phyloP scores from a whole-genome alignment of 75 land plant species.

The Pinus tabuliformis region DNA sequence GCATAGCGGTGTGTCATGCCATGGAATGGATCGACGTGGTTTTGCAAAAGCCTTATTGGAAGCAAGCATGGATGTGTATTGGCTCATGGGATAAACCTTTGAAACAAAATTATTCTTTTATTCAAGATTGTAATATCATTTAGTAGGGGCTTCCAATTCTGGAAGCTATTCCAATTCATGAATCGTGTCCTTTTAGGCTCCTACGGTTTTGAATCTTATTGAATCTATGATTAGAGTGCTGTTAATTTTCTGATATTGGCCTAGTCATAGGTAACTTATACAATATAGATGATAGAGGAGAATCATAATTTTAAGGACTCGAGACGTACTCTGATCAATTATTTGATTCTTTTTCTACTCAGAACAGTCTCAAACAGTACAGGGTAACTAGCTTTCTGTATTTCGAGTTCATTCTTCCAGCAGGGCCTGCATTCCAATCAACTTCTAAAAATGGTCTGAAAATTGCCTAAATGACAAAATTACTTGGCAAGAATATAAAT shows the following conservation, averaged over 20 bases:
- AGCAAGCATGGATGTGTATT: conserved; percentile 6
- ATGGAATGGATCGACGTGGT: neutral
- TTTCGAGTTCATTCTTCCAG: conserved; percentile 1
- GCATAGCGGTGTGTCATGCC: conserved; percentile 1
- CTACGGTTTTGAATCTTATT: neutral
- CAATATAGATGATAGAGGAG: conserved; percentile 7
- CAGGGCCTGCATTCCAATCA: neutral
- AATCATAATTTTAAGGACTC: neutral
- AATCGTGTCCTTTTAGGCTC: neutral
- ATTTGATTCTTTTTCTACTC: conserved; percentile 2
- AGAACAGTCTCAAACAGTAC: conserved; percentile 4
- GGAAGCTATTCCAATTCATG: conserved; percentile 10
- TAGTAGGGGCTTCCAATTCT: conserved; percentile 6
- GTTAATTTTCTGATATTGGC: neutral
- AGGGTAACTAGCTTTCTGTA: neutral
- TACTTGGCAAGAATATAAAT: neutral
- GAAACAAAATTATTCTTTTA: conserved; percentile 11
- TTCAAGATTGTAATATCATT: conserved; percentile 12
- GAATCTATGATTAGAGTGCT: neutral
- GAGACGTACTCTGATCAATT: neutral
- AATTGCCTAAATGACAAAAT: neutral
- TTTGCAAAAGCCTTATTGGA: conserved; percentile 1
- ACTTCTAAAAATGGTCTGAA: neutral
- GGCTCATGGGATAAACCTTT: conserved; percentile 1
- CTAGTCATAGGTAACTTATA: neutral